Evolutionary conservation across 2,329 filamentous ascomycete species (phyloP).

Genomic region (Teratosphaeria nubilosa): DNA sequence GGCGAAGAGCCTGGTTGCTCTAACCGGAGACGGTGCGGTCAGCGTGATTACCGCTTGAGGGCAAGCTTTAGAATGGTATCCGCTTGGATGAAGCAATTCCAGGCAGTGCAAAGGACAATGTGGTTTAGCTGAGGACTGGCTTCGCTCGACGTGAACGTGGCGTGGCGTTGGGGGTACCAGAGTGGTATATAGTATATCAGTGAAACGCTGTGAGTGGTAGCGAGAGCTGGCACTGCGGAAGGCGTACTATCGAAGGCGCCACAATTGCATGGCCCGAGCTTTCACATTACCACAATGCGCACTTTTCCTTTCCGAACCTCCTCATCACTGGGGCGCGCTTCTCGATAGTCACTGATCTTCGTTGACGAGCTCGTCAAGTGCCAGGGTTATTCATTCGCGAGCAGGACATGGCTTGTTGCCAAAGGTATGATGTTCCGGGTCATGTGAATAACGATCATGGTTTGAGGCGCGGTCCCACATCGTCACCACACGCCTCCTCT

Average conservation of each 20-base stretch:
- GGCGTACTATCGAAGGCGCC: not conserved
- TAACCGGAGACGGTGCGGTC: conserved; percentile 66
- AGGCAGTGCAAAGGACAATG: not conserved
- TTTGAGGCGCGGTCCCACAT: not conserved
- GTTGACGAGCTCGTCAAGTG: not conserved
- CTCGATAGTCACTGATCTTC: not conserved
- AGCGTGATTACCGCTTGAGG: conserved; percentile 47
- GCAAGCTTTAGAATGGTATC: not conserved
- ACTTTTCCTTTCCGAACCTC: not conserved
- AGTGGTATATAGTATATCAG: not conserved
- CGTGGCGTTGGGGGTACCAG: not conserved
- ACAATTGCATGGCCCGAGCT: not conserved
- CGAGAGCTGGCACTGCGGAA: not conserved
- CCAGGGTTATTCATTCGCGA: not conserved
- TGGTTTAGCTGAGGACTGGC: not conserved
- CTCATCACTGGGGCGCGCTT: not conserved
- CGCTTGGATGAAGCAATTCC: not conserved
- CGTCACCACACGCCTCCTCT: not conserved
- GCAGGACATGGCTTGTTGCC: not conserved
- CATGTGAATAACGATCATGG: not conserved
- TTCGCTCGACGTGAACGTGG: not conserved
- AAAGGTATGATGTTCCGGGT: not conserved
- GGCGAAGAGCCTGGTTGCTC: conserved; percentile 62
- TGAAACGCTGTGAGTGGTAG: not conserved
- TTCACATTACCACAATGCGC: not conserved